These are phyloP conservation scores for Stachybotrys elegans DNA, from an alignment of 2,329 filamentous ascomycete species.

Conservation along the genomic window DNA sequence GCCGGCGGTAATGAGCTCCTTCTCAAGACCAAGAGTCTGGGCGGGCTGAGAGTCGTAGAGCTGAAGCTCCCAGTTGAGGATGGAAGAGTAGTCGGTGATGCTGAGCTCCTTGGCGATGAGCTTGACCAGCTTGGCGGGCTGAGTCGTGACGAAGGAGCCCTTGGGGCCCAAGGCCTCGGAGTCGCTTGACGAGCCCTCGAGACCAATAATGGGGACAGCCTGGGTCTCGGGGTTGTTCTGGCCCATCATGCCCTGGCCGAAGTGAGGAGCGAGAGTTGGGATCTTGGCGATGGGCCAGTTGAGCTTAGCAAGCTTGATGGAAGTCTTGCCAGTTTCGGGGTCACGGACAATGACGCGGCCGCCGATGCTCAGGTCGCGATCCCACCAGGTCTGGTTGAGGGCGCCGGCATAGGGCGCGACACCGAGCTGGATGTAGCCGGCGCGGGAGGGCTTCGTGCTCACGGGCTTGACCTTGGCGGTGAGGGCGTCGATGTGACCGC, in stretches of 20 bases:
- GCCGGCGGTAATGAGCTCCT: constrained; percentile 91
- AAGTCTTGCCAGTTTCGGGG: constrained; percentile 65
- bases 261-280: constrained; percentile 89
- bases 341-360: constrained; percentile 84
- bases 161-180: constrained; percentile 47
- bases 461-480: constrained; percentile 90
- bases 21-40: constrained; percentile 75
- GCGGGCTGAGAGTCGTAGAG: constrained; percentile 89
- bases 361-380: constrained; percentile 86
- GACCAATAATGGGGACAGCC: constrained; percentile 87
- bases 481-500: constrained; percentile 87
- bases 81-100: constrained; percentile 63
- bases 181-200: constrained; percentile 63
- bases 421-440: constrained; percentile 82
- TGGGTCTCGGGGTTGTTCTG: constrained; percentile 81
- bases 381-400: constrained; percentile 92
- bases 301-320: constrained; percentile 78
- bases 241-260: constrained; percentile 69
- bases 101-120: constrained; percentile 76
- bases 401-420: constrained; percentile 90
- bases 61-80: constrained; percentile 96
- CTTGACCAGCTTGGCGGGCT: constrained; percentile 79
- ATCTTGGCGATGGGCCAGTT: constrained; percentile 93
- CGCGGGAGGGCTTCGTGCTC: constrained; percentile 75
- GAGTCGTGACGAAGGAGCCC: constrained; percentile 73